phyloP scores from a whole-genome alignment of 192 early-diverging fungal species.

The Lobosporangium transversale region DNA sequence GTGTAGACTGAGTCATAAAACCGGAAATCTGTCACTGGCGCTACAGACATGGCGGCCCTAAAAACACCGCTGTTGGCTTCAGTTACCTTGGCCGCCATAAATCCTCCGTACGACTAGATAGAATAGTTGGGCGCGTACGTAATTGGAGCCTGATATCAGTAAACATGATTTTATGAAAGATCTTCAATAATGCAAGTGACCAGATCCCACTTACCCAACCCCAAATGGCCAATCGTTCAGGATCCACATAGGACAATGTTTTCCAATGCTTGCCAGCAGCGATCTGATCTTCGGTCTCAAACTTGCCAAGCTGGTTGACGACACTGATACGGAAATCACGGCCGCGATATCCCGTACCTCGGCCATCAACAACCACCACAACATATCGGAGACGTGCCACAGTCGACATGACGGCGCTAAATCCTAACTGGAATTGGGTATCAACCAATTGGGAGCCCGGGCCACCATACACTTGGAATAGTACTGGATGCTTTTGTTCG shows the following conservation, averaged over 20 bases:
- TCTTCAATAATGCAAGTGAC: not conserved
- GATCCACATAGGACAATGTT: constrained; percentile 80
- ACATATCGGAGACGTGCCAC: constrained; percentile 67
- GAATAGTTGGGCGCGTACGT: not conserved
- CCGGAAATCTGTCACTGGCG: constrained; percentile 90
- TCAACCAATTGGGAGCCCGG: constrained; percentile 88
- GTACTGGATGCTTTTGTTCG: constrained; percentile 81
- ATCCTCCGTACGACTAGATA: constrained; percentile 90
- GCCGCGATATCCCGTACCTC: constrained; percentile 91
- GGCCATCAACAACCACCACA: constrained; percentile 82
- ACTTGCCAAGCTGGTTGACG: constrained; percentile 77
- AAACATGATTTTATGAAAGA: not conserved
- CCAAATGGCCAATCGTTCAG: constrained; percentile 88
- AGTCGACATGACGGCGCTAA: constrained; percentile 73
- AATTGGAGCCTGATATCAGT: not conserved
- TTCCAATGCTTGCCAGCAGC: constrained; percentile 80
- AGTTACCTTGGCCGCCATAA: constrained; percentile 82
- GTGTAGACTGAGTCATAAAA: constrained; percentile 93
- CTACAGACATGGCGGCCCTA: constrained; percentile 89
- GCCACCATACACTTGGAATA: constrained; percentile 91
- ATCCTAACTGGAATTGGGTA: constrained; percentile 73
- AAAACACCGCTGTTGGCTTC: constrained; percentile 88
- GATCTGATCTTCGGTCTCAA: constrained; percentile 89
- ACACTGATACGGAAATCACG: constrained; percentile 82
- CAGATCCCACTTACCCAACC: constrained; percentile 76